Conservation (phyloP, 192 early-diverging fungal genomes). For the Backusella luteola region DNA sequence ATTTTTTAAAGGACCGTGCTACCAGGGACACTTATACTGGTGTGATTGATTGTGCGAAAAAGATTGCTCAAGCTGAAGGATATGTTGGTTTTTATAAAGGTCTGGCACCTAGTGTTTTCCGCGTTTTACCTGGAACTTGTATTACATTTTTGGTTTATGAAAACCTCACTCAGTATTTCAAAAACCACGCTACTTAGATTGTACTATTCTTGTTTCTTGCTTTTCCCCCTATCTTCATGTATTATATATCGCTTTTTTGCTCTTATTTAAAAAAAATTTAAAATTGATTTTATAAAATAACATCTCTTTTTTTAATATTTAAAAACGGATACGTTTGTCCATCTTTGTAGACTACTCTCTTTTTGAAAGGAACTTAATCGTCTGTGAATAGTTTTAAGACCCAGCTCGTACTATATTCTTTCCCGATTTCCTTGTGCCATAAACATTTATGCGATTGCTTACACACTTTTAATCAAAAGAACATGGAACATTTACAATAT, state of each 20-base stretch:
- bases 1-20: conserved; percentile 31
- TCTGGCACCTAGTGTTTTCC: conserved; percentile 79
- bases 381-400: too few relatives aligned
- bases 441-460: too few relatives aligned
- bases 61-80: conserved; percentile 76
- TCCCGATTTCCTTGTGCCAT: too few relatives aligned
- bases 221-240: not conserved
- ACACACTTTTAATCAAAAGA: not conserved
- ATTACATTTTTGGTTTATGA: conserved; percentile 98
- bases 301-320: not conserved
- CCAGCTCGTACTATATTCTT: too few relatives aligned
- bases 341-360: too few relatives aligned
- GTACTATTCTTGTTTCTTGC: not conserved
- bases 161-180: conserved; percentile 52
- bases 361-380: too few relatives aligned
- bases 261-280: not conserved
- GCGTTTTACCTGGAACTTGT: conserved; percentile 91
- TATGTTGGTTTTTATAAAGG: conserved; percentile 90
- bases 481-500: not conserved
- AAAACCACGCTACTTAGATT: conserved; percentile 25
- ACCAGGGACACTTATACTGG: conserved; percentile 63
- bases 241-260: not conserved
- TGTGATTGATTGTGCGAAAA: conserved; percentile 65
- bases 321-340: too few relatives aligned
- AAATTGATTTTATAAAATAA: not conserved